Evolutionary conservation across 176 grass and related monocot genomes (phyloP).

Genomic region (Dactylis glomerata): DNA sequence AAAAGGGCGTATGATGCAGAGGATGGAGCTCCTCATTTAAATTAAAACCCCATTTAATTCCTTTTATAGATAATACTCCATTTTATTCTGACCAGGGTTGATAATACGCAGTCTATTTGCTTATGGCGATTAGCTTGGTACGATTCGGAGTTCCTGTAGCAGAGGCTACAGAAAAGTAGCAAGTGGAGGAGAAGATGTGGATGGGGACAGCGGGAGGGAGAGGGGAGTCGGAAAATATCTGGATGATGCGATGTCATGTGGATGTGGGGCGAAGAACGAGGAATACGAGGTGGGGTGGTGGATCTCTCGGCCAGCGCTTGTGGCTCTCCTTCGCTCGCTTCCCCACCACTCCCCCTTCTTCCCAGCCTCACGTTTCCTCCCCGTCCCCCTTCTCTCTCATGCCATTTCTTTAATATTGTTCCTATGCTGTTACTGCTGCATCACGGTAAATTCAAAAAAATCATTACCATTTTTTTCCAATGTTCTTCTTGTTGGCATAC

Average conservation of each 20-base stretch:
- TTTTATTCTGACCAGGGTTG: no score
- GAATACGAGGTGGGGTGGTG: slow-evolving; percentile 26
- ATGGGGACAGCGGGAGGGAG: not conserved
- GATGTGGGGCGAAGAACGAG: not conserved
- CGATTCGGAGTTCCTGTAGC: not conserved
- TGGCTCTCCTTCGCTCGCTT: slow-evolving; percentile 16
- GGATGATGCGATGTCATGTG: not conserved
- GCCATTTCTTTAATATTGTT: not conserved
- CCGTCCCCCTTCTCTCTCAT: not conserved
- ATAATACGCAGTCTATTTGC: not conserved
- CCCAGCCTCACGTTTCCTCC: not conserved
- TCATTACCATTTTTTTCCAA: not conserved
- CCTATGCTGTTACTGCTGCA: no score
- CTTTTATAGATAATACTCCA: no score
- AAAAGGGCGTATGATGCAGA: no score
- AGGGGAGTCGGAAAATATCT: not conserved
- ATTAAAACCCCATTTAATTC: no score
- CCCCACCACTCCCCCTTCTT: not conserved
- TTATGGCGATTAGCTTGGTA: not conserved
- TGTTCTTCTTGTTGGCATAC: not conserved
- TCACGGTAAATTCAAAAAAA: not conserved
- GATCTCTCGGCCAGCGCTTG: slow-evolving; percentile 4
- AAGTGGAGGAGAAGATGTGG: not conserved
- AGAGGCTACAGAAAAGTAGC: not conserved
- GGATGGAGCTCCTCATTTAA: no score